Conservation (phyloP, 2,329 filamentous ascomycete genomes). For the Neofusicoccum ribis region DNA sequence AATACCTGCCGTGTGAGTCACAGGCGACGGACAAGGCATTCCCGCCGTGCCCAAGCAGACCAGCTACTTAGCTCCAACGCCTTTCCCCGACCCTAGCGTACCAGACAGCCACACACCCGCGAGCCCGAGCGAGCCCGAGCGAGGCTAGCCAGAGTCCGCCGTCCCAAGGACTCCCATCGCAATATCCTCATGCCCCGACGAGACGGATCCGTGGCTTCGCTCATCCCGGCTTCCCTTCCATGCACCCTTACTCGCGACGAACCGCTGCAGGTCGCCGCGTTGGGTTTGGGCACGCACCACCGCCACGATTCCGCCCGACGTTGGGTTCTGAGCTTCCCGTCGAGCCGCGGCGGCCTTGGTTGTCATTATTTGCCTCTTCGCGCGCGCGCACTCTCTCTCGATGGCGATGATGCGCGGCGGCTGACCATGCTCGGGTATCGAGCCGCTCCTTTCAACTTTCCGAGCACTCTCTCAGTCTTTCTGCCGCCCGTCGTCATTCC, state of each 20-base stretch:
- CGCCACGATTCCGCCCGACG: background rate
- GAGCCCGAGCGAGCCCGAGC: too few relatives aligned
- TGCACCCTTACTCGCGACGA: background rate
- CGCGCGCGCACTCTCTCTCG: background rate
- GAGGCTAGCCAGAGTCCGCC: too few relatives aligned
- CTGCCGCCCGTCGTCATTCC: background rate
- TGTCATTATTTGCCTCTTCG: background rate
- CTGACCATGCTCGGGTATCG: background rate
- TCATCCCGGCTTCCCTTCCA: background rate
- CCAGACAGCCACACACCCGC: background rate
- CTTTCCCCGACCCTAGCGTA: conserved; percentile 5
- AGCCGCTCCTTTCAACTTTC: conserved; percentile 2
- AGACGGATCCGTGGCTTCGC: background rate
- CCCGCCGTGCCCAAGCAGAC: background rate
- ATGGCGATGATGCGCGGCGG: background rate
- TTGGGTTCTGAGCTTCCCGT: background rate
- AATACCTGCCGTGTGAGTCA: background rate
- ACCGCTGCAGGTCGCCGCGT: conserved; percentile 8
- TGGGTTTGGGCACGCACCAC: background rate
- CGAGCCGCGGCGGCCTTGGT: background rate
- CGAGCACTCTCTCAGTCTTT: background rate
- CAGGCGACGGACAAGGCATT: background rate
- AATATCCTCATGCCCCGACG: background rate
- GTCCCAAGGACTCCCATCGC: too few relatives aligned
- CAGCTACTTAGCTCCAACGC: too few relatives aligned